Evolutionary conservation across 306 rosid species (phyloP).

Genomic region (Hippophae tibetana): DNA sequence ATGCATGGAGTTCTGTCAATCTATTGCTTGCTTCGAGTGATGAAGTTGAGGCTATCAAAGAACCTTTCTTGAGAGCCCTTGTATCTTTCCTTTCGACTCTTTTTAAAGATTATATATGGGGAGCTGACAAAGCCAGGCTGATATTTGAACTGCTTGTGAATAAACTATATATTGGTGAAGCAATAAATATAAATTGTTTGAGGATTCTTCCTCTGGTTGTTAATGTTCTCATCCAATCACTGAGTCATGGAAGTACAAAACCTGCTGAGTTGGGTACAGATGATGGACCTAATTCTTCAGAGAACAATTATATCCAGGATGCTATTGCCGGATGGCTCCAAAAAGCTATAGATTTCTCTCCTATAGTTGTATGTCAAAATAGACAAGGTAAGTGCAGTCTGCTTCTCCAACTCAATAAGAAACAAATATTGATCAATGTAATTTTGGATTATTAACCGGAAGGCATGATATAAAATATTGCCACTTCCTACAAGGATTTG

Average conservation of each 20-base stretch:
- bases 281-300: slow-evolving; percentile 28
- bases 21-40: slow-evolving; percentile 47
- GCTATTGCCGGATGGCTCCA: slow-evolving; percentile 64
- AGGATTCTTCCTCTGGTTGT: slow-evolving; percentile 77
- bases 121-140: slow-evolving; percentile 34
- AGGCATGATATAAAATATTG: no score
- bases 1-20: slow-evolving; percentile 38
- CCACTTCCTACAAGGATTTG: background rate
- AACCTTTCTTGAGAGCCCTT: slow-evolving; percentile 91
- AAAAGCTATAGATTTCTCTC: slow-evolving; percentile 54
- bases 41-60: slow-evolving; percentile 56
- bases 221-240: slow-evolving; percentile 46
- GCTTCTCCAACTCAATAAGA: background rate
- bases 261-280: slow-evolving; percentile 31
- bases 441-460: background rate
- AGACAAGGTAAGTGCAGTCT: slow-evolving; percentile 54
- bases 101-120: slow-evolving; percentile 73
- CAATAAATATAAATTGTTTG: slow-evolving; percentile 55
- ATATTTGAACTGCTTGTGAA: slow-evolving; percentile 48
- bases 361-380: slow-evolving; percentile 56
- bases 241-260: slow-evolving; percentile 22
- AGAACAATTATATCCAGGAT: slow-evolving; percentile 32
- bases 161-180: slow-evolving; percentile 80
- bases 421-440: background rate
- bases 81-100: slow-evolving; percentile 50